phyloP scores from a whole-genome alignment of 75 land plant genomes.

The Cupressus sempervirens region DNA sequence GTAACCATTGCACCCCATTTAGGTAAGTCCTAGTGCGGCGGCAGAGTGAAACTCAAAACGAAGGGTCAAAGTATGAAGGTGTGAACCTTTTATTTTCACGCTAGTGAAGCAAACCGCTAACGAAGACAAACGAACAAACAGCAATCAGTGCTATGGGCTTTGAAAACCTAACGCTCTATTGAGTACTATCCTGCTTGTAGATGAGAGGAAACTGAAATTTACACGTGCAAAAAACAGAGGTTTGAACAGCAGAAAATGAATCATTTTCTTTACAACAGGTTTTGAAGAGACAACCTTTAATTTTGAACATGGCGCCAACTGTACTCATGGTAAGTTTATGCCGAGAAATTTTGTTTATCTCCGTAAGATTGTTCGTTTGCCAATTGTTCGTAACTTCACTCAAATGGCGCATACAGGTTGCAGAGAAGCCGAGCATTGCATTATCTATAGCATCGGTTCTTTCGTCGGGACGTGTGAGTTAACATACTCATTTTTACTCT shows the following conservation, averaged over 20 bases:
- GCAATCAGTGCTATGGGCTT: too few species aligned
- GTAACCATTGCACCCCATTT: too few species aligned
- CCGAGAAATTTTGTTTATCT: neutral
- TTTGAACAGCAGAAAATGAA: neutral
- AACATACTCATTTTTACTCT: neutral
- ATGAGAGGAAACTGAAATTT: neutral
- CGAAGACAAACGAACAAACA: too few species aligned
- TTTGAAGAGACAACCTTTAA: neutral
- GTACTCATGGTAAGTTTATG: conserved; percentile 50
- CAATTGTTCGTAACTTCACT: neutral
- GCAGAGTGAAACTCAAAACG: too few species aligned
- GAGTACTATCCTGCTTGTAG: too few species aligned
- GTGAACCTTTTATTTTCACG: too few species aligned
- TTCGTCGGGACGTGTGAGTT: conserved; percentile 65
- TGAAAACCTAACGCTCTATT: too few species aligned
- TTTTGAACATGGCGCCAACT: conserved; percentile 33
- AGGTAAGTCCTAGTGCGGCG: too few species aligned
- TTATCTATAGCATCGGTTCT: conserved; percentile 68
- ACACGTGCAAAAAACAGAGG: neutral
- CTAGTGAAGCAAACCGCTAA: too few species aligned
- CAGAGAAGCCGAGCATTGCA: conserved; percentile 99
- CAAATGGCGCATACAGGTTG: conserved; percentile 49
- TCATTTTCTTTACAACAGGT: neutral
- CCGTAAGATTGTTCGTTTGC: neutral
- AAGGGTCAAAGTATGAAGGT: too few species aligned